Evolutionary conservation across 2,329 filamentous ascomycete species (phyloP), one percentile per base, ranked within the genome.

Genomic region (Alternaria burnsii): DNA sequence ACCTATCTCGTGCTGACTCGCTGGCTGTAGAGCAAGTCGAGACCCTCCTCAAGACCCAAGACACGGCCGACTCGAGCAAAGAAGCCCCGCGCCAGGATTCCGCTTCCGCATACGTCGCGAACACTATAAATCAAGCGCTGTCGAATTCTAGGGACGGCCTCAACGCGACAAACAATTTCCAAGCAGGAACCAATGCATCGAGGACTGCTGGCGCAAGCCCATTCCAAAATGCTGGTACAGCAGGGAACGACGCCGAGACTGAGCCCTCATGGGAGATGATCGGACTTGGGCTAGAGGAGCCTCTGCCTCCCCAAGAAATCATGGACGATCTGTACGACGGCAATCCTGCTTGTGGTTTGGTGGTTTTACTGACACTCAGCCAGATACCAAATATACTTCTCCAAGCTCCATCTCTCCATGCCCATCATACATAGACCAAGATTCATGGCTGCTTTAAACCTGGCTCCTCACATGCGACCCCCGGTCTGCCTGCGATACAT

Each of bases 371-470:
- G 34, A 75, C 55, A 10, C 32, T 34, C 36, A 24, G 2, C 24
- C 74, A 93, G 89, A 53, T 90, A 96, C 71, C 86, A 91, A 70
- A 88, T 95, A 26, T 99, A 91, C 79, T 98, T 98, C 75, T 89
- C 94, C 58, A 97, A 96, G 78, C 86, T 97, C 10, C 92, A 98
- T 73, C 89, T 91, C 0, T 93, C 92, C 0, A 72, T 92, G 58
- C 93, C 95, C 16, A 91, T 98, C 85, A 91, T 98, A 58, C 94
- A 99, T 77, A 91, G 89, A 70, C 92, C 90, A 61, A 88, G 94
- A 52, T 98, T 95, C 76, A 83, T 95, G 59, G 91, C 93, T 20
- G 92, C 92, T 32, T 92, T 97, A 89, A 93, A 94, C 72, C 84
- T 97, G 79, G 88, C 92, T n/a, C 93, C 93, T 18, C 89, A 89